A percentile compares a stretch with the other conserved stretches of the same genome.
These are phyloP conservation scores for Alternaria rosae DNA, from an alignment of 2,329 filamentous ascomycete species.

Conservation along the genomic window DNA sequence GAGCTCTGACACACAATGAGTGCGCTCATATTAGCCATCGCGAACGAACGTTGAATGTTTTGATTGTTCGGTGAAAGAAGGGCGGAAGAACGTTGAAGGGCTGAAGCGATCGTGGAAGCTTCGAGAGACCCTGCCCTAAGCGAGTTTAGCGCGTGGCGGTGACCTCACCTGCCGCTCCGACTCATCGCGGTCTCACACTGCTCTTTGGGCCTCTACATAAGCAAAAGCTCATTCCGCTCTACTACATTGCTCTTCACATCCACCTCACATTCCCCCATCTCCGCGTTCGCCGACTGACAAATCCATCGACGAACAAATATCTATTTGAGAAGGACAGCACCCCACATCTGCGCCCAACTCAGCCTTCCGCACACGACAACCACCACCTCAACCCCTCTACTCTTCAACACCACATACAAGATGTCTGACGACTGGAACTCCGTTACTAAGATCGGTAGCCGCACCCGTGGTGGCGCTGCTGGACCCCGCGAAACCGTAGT, in stretches of 20 bases:
- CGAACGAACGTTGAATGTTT: not conserved
- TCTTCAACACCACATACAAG: slow-evolving; percentile 29
- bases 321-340: slow-evolving; percentile 18
- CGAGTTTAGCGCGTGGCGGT: slow-evolving; percentile 29
- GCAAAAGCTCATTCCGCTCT: slow-evolving; percentile 14
- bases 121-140: slow-evolving; percentile 24
- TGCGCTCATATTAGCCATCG: slow-evolving; percentile 13
- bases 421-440: slow-evolving; percentile 86
- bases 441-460: slow-evolving; percentile 93
- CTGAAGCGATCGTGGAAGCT: slow-evolving; percentile 26
- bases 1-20: not conserved
- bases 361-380: slow-evolving; percentile 14
- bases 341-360: slow-evolving; percentile 18
- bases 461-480: slow-evolving; percentile 72
- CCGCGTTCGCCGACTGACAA: slow-evolving; percentile 12
- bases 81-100: slow-evolving; percentile 12
- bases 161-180: slow-evolving; percentile 29
- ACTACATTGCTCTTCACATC: slow-evolving; percentile 5
- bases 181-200: slow-evolving; percentile 23
- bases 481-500: slow-evolving; percentile 84
- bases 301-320: slow-evolving; percentile 10
- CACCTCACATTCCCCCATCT: not conserved
- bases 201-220: slow-evolving; percentile 20
- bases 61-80: slow-evolving; percentile 15
- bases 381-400: slow-evolving; percentile 4